phyloP scores from a whole-genome alignment of 2,329 filamentous ascomycete genomes.

The Dothistroma septosporum region DNA sequence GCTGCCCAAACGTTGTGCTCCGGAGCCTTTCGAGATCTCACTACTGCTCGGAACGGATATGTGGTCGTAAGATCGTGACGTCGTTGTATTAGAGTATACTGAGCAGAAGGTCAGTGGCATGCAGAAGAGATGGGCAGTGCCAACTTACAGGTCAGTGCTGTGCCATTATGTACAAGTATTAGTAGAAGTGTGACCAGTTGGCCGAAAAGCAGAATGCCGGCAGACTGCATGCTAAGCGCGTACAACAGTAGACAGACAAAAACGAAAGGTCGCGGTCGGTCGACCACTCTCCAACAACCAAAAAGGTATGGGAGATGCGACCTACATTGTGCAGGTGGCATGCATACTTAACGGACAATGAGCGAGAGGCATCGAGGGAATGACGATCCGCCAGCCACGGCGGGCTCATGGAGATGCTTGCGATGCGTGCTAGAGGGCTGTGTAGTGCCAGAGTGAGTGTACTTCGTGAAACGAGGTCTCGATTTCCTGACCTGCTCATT shows the following conservation, averaged over 20 bases:
- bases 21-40: neutral
- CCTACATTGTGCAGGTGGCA: neutral
- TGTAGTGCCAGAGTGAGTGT: neutral
- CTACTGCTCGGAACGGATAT: neutral
- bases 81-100: conserved; percentile 6
- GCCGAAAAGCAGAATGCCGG: neutral
- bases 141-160: conserved; percentile 2
- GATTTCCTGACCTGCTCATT: neutral
- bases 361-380: neutral
- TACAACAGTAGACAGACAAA: neutral
- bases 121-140: neutral
- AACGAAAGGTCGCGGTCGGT: neutral
- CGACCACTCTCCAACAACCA: neutral
- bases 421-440: neutral
- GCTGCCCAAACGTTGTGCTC: neutral
- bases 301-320: neutral
- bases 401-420: neutral
- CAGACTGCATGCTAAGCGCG: neutral
- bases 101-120: neutral
- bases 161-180: neutral
- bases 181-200: neutral
- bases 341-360: neutral
- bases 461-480: neutral
- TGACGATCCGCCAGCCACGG: neutral
- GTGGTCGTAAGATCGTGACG: neutral